Evolutionary conservation across 2,329 filamentous ascomycete species (phyloP).

Genomic region (Tolypocladium inflatum): DNA sequence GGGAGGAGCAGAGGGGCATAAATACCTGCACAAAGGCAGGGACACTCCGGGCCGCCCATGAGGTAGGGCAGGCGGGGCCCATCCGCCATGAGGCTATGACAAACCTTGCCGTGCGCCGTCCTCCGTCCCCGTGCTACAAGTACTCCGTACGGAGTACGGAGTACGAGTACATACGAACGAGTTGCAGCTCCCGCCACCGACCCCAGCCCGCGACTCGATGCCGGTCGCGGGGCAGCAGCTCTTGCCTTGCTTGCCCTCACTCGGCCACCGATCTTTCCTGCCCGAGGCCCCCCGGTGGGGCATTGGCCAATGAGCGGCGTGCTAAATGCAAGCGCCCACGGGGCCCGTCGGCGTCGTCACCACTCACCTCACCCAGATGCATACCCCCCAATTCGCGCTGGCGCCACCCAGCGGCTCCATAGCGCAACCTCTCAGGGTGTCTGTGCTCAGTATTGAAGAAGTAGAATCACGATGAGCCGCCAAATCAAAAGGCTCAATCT

Average conservation of each 20-base stretch:
- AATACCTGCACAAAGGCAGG: not conserved
- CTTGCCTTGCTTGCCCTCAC: not conserved
- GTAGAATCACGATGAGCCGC: no score
- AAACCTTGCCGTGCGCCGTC: not conserved
- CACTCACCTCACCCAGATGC: not conserved
- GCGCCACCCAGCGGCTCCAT: not conserved
- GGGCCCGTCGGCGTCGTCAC: not conserved
- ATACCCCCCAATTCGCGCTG: not conserved
- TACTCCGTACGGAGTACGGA: no score
- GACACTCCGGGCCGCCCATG: not conserved
- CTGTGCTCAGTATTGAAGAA: no score
- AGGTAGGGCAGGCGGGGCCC: not conserved
- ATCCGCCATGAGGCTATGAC: not conserved
- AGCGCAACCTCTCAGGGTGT: not conserved
- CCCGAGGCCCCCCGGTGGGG: not conserved
- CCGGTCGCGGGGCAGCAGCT: not conserved
- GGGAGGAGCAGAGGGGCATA: not conserved
- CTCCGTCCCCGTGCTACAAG: not conserved
- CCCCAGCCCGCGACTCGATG: not conserved
- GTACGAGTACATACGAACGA: not conserved
- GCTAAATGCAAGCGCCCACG: not conserved
- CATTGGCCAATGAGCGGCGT: not conserved
- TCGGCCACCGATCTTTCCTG: not conserved
- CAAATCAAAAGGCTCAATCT: no score
- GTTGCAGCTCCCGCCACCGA: not conserved